These are phyloP conservation scores for Sporothrix globosa DNA, from an alignment of 2,329 filamentous ascomycete genomes.

Conservation along the genomic window DNA sequence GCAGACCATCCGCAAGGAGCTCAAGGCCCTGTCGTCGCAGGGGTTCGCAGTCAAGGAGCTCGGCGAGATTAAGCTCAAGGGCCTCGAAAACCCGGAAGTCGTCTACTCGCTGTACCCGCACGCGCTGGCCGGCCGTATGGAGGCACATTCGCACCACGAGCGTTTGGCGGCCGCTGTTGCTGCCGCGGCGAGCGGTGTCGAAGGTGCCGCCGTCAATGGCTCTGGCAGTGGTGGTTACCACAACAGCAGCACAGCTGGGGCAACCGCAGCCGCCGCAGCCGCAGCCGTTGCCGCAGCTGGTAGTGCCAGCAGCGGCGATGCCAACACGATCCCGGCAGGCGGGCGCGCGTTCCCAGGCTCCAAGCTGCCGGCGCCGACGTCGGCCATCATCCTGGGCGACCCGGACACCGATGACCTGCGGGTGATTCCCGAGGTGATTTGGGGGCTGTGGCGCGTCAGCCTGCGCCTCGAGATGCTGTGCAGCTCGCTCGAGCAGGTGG, in stretches of 20 bases:
- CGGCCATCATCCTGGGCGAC: slow-evolving; percentile 26
- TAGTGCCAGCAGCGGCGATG: not conserved
- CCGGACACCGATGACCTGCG: slow-evolving; percentile 28
- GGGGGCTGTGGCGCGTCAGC: slow-evolving; percentile 87
- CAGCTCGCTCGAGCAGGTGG: slow-evolving; percentile 76
- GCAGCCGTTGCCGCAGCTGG: slow-evolving; percentile 22
- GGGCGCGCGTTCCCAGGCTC: not conserved
- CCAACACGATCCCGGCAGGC: not conserved
- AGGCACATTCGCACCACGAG: slow-evolving; percentile 63
- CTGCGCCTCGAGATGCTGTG: slow-evolving; percentile 92
- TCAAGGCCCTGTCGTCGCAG: slow-evolving; percentile 83
- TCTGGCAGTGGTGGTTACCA: not conserved
- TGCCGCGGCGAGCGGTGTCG: slow-evolving; percentile 29
- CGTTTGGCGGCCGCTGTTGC: slow-evolving; percentile 41
- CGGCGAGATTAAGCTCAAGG: slow-evolving; percentile 93
- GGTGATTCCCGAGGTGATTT: slow-evolving; percentile 68
- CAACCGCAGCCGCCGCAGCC: not conserved
- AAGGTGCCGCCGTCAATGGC: slow-evolving; percentile 4
- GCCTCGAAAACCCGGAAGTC: slow-evolving; percentile 93
- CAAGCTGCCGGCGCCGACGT: slow-evolving; percentile 12
- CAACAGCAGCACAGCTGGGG: not conserved
- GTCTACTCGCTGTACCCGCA: slow-evolving; percentile 96
- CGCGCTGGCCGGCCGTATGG: slow-evolving; percentile 77
- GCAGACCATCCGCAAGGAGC: slow-evolving; percentile 81
- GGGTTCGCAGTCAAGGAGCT: slow-evolving; percentile 95